Evolutionary conservation across 2,329 filamentous ascomycete species (phyloP).

Genomic region (Aspergillus neoniger): DNA sequence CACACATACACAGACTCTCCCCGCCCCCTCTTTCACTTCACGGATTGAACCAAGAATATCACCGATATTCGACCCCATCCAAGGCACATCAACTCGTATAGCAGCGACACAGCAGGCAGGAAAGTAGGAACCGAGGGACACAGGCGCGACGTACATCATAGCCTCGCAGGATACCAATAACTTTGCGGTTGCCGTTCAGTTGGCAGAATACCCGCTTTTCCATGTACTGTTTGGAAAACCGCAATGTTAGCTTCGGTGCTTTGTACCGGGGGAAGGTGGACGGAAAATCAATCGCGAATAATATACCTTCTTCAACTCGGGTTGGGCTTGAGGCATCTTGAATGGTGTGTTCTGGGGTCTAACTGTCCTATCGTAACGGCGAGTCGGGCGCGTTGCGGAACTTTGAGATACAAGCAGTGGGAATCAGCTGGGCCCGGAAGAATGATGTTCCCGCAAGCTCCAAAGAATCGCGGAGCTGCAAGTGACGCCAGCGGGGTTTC

Average conservation of each 20-base stretch:
- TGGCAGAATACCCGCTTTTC: conserved; percentile 99
- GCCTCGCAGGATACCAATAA: conserved; percentile 88
- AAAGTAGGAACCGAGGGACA: background rate
- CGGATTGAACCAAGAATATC: background rate
- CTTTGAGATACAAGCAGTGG: conserved; percentile 30
- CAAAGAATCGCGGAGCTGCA: conserved; percentile 20
- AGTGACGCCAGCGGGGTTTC: background rate
- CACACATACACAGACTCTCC: background rate
- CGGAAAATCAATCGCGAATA: background rate
- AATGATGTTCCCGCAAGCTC: conserved; percentile 38
- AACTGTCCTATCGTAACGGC: conserved; percentile 26
- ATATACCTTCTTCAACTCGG: conserved; percentile 94
- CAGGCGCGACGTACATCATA: conserved; percentile 75
- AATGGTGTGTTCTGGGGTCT: conserved; percentile 22
- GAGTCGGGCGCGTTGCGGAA: conserved; percentile 27
- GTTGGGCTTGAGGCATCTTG: conserved; percentile 97
- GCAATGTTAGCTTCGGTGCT: conserved; percentile 6
- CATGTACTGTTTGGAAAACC: conserved; percentile 70
- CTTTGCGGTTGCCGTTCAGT: conserved; percentile 95
- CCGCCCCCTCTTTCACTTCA: too few relatives aligned
- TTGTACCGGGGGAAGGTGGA: background rate
- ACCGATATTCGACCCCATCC: background rate
- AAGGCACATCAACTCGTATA: too few relatives aligned
- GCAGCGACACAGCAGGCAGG: background rate
- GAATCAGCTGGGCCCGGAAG: conserved; percentile 34